Base-by-base conservation (phyloP, 1,284 basidiomycete genomes). In the Neolentinus lepideus region DNA sequence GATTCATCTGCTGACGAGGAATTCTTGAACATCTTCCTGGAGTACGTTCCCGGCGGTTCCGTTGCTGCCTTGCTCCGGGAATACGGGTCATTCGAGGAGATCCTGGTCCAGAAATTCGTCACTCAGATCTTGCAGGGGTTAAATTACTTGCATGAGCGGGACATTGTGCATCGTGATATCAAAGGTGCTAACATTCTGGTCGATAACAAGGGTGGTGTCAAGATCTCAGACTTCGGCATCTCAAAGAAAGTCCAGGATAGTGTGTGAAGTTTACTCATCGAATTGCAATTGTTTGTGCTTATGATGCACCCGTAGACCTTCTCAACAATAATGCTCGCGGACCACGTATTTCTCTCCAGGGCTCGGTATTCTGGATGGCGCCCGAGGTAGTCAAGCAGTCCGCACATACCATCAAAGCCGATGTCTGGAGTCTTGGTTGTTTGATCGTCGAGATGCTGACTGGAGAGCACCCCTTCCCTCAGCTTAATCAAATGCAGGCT, bases 321-420 rank as follows among this genome's bases (percentile, higher is more conserved):
- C 71, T 92, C 56, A 80, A 83, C n/a, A 84, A 84, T 2, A 84
- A 84, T 2, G 84, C 87, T 60, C 85, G 89, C 27, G 80, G 85
- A 27, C 89, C 97, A 67, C 79, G 95, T 2, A 92, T 93, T 0
- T 98, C 94, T 1, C 72, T 98, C 19, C 96, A 98, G 70, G 96
- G 96, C 1, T 96, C 94, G 0, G 95, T 98, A 16, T 98, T 97
- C 72, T 98, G 96, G 94, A 98, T 97, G 94, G 94, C 94, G 0
- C 94, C 94, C 0, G 97, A 99, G 68, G 94, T 98, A 14, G 96
- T 99, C 58, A 95, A 97, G 69, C 96, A 99, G 72, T 95, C 88
- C 19, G 81, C 83, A 1, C 95, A 98, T 68, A 97, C 95, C 3
- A 83, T 81, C 64, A 98, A 98, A 66, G 95, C 95, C 4, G 97